Evolutionary conservation across 2,329 filamentous ascomycete species (phyloP), one percentile per base, ranked within the genome.

Genomic region (Didymella exigua): DNA sequence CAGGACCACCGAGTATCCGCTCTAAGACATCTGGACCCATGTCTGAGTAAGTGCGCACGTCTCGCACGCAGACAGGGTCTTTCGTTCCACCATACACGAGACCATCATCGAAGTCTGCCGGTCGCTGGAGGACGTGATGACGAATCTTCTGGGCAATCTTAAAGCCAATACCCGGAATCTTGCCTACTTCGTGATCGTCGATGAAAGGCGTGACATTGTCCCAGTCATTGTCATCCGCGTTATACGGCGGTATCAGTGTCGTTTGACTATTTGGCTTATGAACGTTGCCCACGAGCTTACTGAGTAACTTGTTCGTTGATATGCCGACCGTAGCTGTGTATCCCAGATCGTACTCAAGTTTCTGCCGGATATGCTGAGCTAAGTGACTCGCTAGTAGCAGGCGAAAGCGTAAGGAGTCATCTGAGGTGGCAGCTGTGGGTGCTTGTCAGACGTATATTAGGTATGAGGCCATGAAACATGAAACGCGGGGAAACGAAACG

Each of bases 211-310:
- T 79, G 11, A 89, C 81, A 55, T 87, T 86, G 30, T 73, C 69
- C n/a, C 49, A 45, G 7, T 51, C 54, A 30, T 63, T 56, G 18
- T 60, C 54, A 31, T 65, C 58, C 8, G 51, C 44, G 3, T 79
- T 78, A 49, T 84, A 84, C 1, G 89, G 84, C 5, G 89, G 86
- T 37, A 96, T 76, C 7, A 98, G 78, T 0, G 90, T 91, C 0
- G 93, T 98, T 74, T 98, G 95, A 57, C 86, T 89, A 54, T 88
- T 87, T 1, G 93, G 93, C 76, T 98, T 98, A 72, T 97, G 86
- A 54, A 88, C 79, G 71, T 86, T 89, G 11, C 93, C 93, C 9
- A 87, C 90, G 13, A 98, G 82, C 74, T 98, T 98, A 54, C 90
- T 86, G 10, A 96, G 80, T 5, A 93, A 75, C 74, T 98, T 98